Conservation (phyloP, 2,329 filamentous ascomycete species). For the Hymenoscyphus albidus region DNA sequence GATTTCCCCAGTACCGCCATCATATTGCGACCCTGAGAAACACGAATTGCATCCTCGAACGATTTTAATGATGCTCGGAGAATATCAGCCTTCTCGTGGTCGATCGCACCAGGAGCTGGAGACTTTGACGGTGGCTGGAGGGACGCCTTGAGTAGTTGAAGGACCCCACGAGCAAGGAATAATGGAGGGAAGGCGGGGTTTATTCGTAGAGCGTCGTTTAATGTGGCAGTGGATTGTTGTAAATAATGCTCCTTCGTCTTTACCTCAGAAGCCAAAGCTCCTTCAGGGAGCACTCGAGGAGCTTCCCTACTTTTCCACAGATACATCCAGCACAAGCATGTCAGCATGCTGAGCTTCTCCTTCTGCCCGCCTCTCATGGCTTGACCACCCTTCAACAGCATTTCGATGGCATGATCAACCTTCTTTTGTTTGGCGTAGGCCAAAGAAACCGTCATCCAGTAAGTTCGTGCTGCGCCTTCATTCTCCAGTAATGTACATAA, state of each 20-base stretch:
- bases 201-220: conserved; percentile 94
- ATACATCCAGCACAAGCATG: conserved; percentile 67
- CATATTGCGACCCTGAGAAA: conserved; percentile 83
- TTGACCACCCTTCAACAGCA: conserved; percentile 61
- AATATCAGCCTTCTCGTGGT: conserved; percentile 72
- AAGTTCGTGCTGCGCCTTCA: conserved; percentile 83
- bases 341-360: conserved; percentile 63
- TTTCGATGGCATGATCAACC: conserved; percentile 76
- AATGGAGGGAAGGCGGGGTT: conserved; percentile 90
- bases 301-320: conserved; percentile 67
- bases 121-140: conserved; percentile 71
- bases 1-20: conserved; percentile 89
- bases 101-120: conserved; percentile 56
- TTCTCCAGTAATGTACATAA: conserved; percentile 93
- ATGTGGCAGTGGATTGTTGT: conserved; percentile 79
- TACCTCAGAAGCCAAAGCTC: conserved; percentile 61
- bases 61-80: conserved; percentile 83
- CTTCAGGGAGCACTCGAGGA: conserved; percentile 62
- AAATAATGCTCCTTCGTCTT: conserved; percentile 94
- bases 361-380: conserved; percentile 58
- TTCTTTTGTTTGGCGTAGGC: conserved; percentile 96
- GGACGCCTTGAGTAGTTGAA: conserved; percentile 84
- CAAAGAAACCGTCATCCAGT: conserved; percentile 97
- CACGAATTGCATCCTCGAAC: conserved; percentile 88
- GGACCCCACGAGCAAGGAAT: conserved; percentile 84